phyloP scores from a whole-genome alignment of 164 flowering plant species.

The Chimonanthus praecox region DNA sequence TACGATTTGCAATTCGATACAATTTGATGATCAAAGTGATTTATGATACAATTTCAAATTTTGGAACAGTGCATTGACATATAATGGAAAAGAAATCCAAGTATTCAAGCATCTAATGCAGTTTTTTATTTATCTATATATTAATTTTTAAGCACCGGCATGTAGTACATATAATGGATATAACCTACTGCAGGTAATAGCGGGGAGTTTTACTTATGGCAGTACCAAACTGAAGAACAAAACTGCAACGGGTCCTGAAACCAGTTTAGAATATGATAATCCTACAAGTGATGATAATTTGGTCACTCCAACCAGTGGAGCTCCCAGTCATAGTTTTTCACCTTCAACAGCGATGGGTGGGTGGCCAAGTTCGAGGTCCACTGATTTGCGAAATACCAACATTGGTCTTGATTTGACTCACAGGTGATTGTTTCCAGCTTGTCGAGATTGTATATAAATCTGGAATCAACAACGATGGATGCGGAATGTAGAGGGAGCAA shows the following conservation, averaged over 20 bases:
- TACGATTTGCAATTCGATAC: too few relatives aligned
- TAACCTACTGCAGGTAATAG: background rate
- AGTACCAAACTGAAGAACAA: background rate
- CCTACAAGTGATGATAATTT: background rate
- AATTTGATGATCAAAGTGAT: too few relatives aligned
- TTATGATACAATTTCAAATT: too few relatives aligned
- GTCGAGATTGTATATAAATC: background rate
- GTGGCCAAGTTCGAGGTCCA: background rate
- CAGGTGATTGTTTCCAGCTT: background rate
- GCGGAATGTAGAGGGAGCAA: background rate
- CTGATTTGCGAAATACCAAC: background rate
- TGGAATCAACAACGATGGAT: background rate
- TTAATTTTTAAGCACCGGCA: too few relatives aligned
- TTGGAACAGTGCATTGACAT: background rate
- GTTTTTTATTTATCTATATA: too few relatives aligned
- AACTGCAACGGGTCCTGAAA: background rate
- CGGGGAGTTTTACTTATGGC: background rate
- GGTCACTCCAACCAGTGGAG: background rate
- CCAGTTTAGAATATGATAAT: background rate
- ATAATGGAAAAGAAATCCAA: too few relatives aligned
- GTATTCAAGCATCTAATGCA: background rate
- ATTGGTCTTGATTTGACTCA: background rate
- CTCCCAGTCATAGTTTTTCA: background rate
- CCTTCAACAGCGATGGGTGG: background rate
- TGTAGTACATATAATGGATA: too few relatives aligned